phyloP scores from a whole-genome alignment of 495 filamentous ascomycete genomes.

The Aspergillus indologenus region DNA sequence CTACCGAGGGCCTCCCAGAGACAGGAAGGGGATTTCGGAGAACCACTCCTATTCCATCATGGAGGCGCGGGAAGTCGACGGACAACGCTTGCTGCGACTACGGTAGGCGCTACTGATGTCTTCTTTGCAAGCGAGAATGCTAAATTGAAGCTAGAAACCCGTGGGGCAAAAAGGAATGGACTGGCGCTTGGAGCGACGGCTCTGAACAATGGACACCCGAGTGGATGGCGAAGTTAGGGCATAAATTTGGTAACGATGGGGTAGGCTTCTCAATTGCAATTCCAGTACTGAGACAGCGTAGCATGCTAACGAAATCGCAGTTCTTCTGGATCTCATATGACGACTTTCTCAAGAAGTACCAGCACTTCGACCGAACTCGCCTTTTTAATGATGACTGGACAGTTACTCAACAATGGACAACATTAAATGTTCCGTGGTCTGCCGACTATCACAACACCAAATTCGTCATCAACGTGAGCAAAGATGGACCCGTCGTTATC shows the following conservation, averaged over 20 bases:
- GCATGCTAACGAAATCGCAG: slow-evolving; percentile 17
- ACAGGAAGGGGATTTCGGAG: slow-evolving; percentile 71
- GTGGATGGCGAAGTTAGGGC: slow-evolving; percentile 75
- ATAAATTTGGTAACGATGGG: slow-evolving; percentile 88
- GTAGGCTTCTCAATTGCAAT: slow-evolving; percentile 36
- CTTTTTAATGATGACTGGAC: slow-evolving; percentile 84
- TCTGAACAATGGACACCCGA: slow-evolving; percentile 89
- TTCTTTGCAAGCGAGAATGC: neutral
- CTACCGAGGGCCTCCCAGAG: slow-evolving; percentile 37
- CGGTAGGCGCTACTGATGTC: slow-evolving; percentile 37
- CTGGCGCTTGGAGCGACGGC: slow-evolving; percentile 80
- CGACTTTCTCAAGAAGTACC: slow-evolving; percentile 80
- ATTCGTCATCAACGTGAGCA: slow-evolving; percentile 67
- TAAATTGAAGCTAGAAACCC: slow-evolving; percentile 60
- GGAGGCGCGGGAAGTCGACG: slow-evolving; percentile 73
- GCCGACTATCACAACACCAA: slow-evolving; percentile 81
- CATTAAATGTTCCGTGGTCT: slow-evolving; percentile 79
- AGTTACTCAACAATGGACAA: slow-evolving; percentile 81
- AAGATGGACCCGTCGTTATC: slow-evolving; percentile 69
- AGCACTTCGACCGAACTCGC: slow-evolving; percentile 81
- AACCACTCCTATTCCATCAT: slow-evolving; percentile 91
- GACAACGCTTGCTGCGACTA: slow-evolving; percentile 68
- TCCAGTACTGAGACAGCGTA: neutral
- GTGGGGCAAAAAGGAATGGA: slow-evolving; percentile 85
- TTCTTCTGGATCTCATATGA: slow-evolving; percentile 73